Evolutionary conservation across 306 rosid species (phyloP).

Genomic region (Ceratonia siliqua): DNA sequence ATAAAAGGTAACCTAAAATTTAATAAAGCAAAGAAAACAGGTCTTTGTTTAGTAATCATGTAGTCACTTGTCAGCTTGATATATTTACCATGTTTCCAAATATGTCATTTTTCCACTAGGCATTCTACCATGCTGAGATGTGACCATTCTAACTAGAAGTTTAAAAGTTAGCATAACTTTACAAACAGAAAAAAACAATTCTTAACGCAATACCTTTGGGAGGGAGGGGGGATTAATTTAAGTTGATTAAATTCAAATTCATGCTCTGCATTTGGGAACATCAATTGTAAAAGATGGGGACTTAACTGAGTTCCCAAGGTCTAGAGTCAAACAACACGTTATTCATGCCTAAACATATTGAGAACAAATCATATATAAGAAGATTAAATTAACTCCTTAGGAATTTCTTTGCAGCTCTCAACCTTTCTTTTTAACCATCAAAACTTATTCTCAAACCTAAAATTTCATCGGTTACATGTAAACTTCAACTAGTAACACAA

Average conservation of each 20-base stretch:
- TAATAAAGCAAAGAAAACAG: not conserved
- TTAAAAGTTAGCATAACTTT: not conserved
- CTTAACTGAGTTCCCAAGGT: not conserved
- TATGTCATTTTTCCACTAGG: not conserved
- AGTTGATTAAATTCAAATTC: not conserved
- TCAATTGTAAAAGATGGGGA: not conserved
- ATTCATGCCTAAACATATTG: not conserved
- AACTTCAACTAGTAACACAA: not conserved
- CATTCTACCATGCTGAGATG: not conserved
- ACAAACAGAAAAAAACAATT: not conserved
- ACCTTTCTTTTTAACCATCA: not conserved
- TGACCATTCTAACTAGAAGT: not conserved
- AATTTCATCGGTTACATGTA: not conserved
- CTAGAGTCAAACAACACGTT: not conserved
- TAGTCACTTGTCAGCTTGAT: not conserved
- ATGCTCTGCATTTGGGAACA: not conserved
- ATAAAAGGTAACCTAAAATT: not conserved
- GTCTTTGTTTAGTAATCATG: not conserved
- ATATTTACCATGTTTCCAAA: too few species aligned
- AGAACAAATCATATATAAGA: not conserved
- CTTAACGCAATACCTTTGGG: not conserved
- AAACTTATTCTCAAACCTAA: not conserved
- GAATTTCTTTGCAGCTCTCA: not conserved
- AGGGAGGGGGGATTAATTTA: not conserved
- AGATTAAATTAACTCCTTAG: not conserved